Evolutionary conservation across 768 basidiomycete species (phyloP), one percentile per base, ranked within the genome.

Genomic region (Cystobasidium tubakii): DNA sequence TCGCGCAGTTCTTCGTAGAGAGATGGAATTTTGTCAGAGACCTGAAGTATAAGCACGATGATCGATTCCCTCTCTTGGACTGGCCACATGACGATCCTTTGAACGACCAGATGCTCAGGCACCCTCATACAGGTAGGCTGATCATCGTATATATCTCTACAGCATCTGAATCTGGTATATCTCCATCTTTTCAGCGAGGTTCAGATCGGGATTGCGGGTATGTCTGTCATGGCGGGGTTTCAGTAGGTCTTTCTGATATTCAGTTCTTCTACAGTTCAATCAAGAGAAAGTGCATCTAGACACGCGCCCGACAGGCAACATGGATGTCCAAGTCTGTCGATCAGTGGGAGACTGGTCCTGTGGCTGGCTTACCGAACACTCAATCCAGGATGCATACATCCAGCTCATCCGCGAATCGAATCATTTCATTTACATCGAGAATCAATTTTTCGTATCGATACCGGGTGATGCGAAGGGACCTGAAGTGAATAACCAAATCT

Each of bases 301-400:
- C 27, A 42, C 12, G 17, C 55, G 60, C 13, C 70, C 55, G 0
- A 72, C 65, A 36, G 79, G 79, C 2, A 66, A 62, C 23, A 66
- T 76, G 55, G 83, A 83, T 39, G 88, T 92, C 21, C 92, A 97
- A 83, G 91, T 86, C 19, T 85, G 91, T 53, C 86, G 95, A 67
- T 91, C 89, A 75, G 90, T 93, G 25, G 87, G 85, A 0, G 95
- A 97, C 81, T 99, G 95, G 95, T 90, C 88, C 78, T 91, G 92
- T 77, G 95, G 94, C 15, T 63, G 74, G 42, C 83, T 94, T 76
- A 89, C 86, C 1, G 95, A 97, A 81, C 86, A 87, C 73, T 92
- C 90, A 81, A 92, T 98, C 74, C 94, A 96, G 82, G 89, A 92
- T 77, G 94, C 95, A 13, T 82, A 82, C 75, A 80, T 81, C 31